These are phyloP conservation scores for Pharnaceum exiguum DNA, from an alignment of 148 eudicot species.

Conservation along the genomic window DNA sequence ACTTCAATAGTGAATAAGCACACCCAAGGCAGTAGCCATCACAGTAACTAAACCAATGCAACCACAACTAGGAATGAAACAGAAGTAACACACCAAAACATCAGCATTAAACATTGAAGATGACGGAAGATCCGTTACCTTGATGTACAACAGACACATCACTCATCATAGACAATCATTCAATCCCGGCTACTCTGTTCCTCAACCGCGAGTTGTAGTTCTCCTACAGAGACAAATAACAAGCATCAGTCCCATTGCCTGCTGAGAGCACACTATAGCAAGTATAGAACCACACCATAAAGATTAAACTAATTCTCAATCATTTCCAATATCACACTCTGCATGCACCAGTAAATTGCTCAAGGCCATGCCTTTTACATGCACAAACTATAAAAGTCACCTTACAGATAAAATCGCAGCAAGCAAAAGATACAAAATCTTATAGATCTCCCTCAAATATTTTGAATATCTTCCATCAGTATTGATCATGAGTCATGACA, in stretches of 20 bases:
- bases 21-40: background rate
- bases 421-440: too few relatives aligned
- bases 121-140: slow-evolving; percentile 13
- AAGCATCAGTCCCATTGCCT: background rate
- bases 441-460: too few relatives aligned
- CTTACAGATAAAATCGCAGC: too few relatives aligned
- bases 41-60: background rate
- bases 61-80: background rate
- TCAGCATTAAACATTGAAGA: background rate
- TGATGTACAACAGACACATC: slow-evolving; percentile 12
- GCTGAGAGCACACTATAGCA: too few relatives aligned
- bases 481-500: too few relatives aligned
- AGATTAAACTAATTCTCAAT: too few relatives aligned
- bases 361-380: too few relatives aligned
- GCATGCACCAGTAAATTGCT: too few relatives aligned
- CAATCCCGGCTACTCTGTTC: slow-evolving; percentile 68
- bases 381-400: too few relatives aligned
- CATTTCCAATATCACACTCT: too few relatives aligned
- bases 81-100: background rate
- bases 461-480: too few relatives aligned
- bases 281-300: too few relatives aligned
- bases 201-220: slow-evolving; percentile 60
- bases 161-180: slow-evolving; percentile 31
- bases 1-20: background rate
- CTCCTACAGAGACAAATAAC: slow-evolving; percentile 34